Percentiles rank a stretch among this genome's conserved stretches.
Conservation (phyloP, 2,329 filamentous ascomycete genomes). For the Dryadomyces sulphureus region DNA sequence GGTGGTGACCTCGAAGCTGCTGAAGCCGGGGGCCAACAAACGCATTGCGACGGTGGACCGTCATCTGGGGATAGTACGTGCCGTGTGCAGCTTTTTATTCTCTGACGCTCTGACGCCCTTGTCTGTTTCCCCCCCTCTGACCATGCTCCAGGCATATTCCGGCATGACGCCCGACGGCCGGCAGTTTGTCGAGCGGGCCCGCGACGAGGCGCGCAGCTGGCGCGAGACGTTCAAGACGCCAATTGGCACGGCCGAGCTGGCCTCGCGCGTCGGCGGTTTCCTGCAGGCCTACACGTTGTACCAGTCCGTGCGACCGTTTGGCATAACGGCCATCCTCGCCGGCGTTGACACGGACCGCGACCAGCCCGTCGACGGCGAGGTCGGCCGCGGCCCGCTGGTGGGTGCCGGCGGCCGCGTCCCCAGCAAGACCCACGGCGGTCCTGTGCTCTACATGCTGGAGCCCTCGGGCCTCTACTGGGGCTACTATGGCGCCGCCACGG, state of each 20-base stretch:
- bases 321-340: slow-evolving; percentile 85
- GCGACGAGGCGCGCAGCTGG: slow-evolving; percentile 87
- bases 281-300: slow-evolving; percentile 97
- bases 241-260: slow-evolving; percentile 77
- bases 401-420: slow-evolving; percentile 73
- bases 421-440: slow-evolving; percentile 68
- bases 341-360: slow-evolving; percentile 88
- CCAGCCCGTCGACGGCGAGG: slow-evolving; percentile 75
- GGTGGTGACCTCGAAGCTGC: slow-evolving; percentile 84
- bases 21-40: slow-evolving; percentile 93
- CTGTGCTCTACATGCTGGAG: slow-evolving; percentile 97
- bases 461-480: slow-evolving; percentile 96
- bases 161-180: slow-evolving; percentile 89
- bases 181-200: slow-evolving; percentile 86
- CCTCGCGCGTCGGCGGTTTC: slow-evolving; percentile 87
- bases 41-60: slow-evolving; percentile 89
- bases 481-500: slow-evolving; percentile 94
- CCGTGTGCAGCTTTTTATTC: not conserved
- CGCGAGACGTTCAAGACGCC: slow-evolving; percentile 88
- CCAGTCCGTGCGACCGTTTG: slow-evolving; percentile 90
- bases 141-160: slow-evolving; percentile 57
- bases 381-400: slow-evolving; percentile 62
- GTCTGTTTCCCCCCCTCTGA: not conserved
- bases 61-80: slow-evolving; percentile 78
- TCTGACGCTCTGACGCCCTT: not conserved